These are phyloP conservation scores for Salvia splendens DNA, from an alignment of 257 asterid species.

Conservation along the genomic window DNA sequence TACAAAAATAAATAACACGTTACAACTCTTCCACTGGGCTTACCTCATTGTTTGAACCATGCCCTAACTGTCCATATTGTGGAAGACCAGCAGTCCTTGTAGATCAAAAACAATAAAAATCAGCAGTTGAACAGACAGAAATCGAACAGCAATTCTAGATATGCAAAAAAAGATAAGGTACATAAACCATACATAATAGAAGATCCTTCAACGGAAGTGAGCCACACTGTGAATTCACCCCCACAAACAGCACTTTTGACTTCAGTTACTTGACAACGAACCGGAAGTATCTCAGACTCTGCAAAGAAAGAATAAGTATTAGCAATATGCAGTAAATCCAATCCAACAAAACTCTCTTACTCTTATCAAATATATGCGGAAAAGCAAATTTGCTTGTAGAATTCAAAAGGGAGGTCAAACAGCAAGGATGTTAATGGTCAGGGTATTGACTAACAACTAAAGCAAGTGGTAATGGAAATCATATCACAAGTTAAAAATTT, in stretches of 20 bases:
- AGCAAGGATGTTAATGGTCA: neutral
- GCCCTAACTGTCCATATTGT: slow-evolving; percentile 98
- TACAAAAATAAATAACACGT: neutral
- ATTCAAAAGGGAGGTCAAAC: neutral
- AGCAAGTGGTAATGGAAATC: neutral
- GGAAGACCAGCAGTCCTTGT: slow-evolving; percentile 96
- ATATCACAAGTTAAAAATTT: neutral
- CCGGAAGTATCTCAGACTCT: slow-evolving; percentile 85
- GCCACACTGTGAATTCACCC: slow-evolving; percentile 94
- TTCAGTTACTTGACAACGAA: slow-evolving; percentile 70
- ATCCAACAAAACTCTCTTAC: slow-evolving; percentile 10
- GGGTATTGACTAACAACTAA: neutral
- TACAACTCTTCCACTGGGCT: slow-evolving; percentile 11
- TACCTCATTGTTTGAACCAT: slow-evolving; percentile 95
- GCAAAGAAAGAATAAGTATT: slow-evolving; percentile 32
- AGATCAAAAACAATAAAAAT: slow-evolving; percentile 36
- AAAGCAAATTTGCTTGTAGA: neutral
- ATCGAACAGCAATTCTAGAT: slow-evolving; percentile 6
- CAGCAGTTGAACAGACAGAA: slow-evolving; percentile 22
- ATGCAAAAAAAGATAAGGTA: slow-evolving; percentile 22
- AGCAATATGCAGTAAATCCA: slow-evolving; percentile 21
- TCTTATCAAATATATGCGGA: neutral
- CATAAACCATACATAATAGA: slow-evolving; percentile 81
- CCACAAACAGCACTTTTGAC: slow-evolving; percentile 72
- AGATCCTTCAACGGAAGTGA: slow-evolving; percentile 87